Base-by-base conservation (phyloP, 78 protist species). In the slime mould (Dictyostelium discoideum) region DNA sequence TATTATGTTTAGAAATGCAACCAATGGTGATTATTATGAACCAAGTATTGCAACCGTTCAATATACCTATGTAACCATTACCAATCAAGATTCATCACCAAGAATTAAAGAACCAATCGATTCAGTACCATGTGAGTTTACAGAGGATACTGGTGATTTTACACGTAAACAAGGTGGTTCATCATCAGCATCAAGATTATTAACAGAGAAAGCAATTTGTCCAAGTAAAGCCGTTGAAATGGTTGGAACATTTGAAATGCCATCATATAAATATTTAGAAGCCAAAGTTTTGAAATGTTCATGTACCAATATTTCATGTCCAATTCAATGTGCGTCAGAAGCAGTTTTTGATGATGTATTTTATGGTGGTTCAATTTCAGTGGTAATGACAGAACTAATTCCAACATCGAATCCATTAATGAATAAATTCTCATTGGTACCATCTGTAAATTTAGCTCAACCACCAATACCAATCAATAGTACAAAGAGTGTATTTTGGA, bases 191-290 rank as follows among this genome's bases (percentile, higher is more conserved):
- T n/a, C n/a, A 0, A 60, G 29, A 60, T 5, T 42, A 3, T 44
- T 46, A 18, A 90, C 94, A 26, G 65, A 26, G 5, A 67, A 44
- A 20, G 94, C 94, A 46, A 42, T 69, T 39, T 90, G 94, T 82
- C 94, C 94, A n/a, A 44, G 29, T 4, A 26, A 39, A 10, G 7
- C 94, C 0, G 82, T 82, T 13, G 11, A 29, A 46, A 82, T 90
- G 94, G 11, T 26, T 29, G 65, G 69, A 1, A 46, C 83, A 2
- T 50, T 65, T 72, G 94, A 90, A 39, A 65, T 80, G 84, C 37
- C 85, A 24, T 37, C 48, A 0, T 90, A 90, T 16, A 26, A 24
- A 22, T 90, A 90, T 72, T 37, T 90, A 13, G 94, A 90, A 13
- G 76, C 74, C 4, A 67, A 48, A 57, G 14, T 90, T 0, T 46